Evolutionary conservation across 176 grass and related monocot genomes (phyloP).

Genomic region (Poa pratensis): DNA sequence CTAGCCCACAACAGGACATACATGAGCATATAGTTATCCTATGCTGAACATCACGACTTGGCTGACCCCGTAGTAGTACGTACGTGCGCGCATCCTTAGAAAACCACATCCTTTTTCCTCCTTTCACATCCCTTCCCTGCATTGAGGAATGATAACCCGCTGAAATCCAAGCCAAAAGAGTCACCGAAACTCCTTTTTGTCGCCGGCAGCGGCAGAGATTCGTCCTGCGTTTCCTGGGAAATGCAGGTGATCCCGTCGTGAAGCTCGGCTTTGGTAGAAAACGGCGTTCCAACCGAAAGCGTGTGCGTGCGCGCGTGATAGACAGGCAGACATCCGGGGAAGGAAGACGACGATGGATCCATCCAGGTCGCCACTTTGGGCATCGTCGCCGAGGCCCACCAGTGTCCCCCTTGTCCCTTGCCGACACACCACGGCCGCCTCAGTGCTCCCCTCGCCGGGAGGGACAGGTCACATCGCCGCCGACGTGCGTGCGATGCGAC

Average conservation of each 20-base stretch:
- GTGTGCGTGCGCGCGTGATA: not conserved
- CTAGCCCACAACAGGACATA: too few relatives aligned
- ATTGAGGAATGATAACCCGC: not conserved
- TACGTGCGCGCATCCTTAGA: not conserved
- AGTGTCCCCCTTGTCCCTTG: constrained; percentile 53
- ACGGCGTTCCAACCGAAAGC: constrained; percentile 46
- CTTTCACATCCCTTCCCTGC: constrained; percentile 3
- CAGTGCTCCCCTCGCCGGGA: not conserved
- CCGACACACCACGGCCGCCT: constrained; percentile 61
- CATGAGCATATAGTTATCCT: constrained; percentile 5
- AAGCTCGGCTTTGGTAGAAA: constrained; percentile 17
- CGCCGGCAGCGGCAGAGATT: not conserved
- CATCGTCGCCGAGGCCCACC: constrained; percentile 47
- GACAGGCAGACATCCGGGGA: not conserved
- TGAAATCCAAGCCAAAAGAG: constrained; percentile 10
- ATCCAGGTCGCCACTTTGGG: not conserved
- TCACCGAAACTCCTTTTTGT: not conserved
- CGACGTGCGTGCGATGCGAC: constrained; percentile 31
- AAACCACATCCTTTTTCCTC: not conserved
- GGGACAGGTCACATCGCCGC: constrained; percentile 34
- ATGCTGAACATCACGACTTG: constrained; percentile 28
- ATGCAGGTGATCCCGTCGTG: constrained; percentile 29
- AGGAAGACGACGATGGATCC: not conserved
- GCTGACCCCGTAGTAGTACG: not conserved
- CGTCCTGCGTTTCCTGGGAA: not conserved